Evolutionary conservation across 2,329 filamentous ascomycete genomes (phyloP).

Genomic region (Coleophoma cylindrospora): DNA sequence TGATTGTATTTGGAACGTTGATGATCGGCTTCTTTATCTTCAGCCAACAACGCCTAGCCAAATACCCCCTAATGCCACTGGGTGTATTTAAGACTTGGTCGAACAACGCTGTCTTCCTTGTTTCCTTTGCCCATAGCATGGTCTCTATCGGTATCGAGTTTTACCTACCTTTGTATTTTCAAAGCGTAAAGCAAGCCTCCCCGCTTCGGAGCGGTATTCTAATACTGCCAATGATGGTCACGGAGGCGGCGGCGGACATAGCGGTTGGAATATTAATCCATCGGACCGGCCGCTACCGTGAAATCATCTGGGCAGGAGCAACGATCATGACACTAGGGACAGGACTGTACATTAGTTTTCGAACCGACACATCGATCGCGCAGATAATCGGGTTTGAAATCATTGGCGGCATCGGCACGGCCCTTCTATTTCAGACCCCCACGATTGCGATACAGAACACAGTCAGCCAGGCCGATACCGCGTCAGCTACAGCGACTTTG

Average conservation of each 20-base stretch:
- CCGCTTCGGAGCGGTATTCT: slow-evolving; percentile 73
- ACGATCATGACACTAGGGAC: slow-evolving; percentile 56
- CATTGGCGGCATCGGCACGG: slow-evolving; percentile 54
- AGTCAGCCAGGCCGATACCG: slow-evolving; percentile 55
- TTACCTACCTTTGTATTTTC: slow-evolving; percentile 63
- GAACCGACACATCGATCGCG: slow-evolving; percentile 45
- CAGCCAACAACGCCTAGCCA: slow-evolving; percentile 66
- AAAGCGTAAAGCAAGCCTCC: slow-evolving; percentile 63
- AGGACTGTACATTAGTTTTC: slow-evolving; percentile 56
- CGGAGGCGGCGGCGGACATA: slow-evolving; percentile 57
- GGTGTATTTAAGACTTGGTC: slow-evolving; percentile 62
- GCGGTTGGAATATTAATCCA: slow-evolving; percentile 47
- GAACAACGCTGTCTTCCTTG: slow-evolving; percentile 59
- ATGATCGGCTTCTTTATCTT: slow-evolving; percentile 55
- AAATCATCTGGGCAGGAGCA: slow-evolving; percentile 51
- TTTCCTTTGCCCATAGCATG: slow-evolving; percentile 69
- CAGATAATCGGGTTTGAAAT: slow-evolving; percentile 54
- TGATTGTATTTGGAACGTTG: slow-evolving; percentile 68
- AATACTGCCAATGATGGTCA: slow-evolving; percentile 62
- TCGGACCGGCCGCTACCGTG: slow-evolving; percentile 57
- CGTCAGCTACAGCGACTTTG: slow-evolving; percentile 49
- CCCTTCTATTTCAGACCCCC: slow-evolving; percentile 62
- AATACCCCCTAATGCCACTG: slow-evolving; percentile 72
- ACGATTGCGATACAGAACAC: slow-evolving; percentile 62
- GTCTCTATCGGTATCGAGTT: slow-evolving; percentile 42